phyloP scores from a whole-genome alignment of 2,329 filamentous ascomycete genomes.

The Lachnellula arida region DNA sequence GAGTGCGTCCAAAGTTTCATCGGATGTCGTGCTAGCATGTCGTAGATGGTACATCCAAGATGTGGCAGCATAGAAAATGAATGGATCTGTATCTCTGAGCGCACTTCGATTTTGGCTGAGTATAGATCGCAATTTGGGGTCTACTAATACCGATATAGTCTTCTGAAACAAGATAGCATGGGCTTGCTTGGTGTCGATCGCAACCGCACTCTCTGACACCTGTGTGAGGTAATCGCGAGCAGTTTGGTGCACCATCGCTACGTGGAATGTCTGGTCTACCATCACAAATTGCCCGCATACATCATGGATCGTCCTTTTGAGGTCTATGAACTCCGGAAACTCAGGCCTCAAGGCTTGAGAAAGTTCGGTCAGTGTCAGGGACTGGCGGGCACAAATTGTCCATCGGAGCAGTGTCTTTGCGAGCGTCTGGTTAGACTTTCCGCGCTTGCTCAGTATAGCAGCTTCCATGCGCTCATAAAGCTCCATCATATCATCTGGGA shows the following conservation, averaged over 20 bases:
- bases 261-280: conserved; percentile 10
- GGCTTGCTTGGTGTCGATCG: background rate
- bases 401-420: conserved; percentile 5
- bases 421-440: conserved; percentile 4
- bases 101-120: background rate
- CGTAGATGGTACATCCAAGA: conserved; percentile 29
- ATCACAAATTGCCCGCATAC: conserved; percentile 33
- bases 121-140: background rate
- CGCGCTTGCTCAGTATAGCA: conserved; percentile 14
- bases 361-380: conserved; percentile 4
- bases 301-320: conserved; percentile 25
- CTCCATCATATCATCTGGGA: conserved; percentile 31
- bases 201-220: background rate
- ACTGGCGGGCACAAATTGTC: conserved; percentile 1
- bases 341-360: background rate
- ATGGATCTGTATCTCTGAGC: conserved; percentile 10
- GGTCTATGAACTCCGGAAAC: conserved; percentile 21
- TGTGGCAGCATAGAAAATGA: conserved; percentile 22
- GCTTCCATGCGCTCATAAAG: conserved; percentile 33
- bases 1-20: conserved; percentile 15
- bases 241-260: conserved; percentile 28
- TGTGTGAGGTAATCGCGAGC: conserved; percentile 33
- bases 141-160: background rate
- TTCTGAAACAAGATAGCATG: conserved; percentile 4
- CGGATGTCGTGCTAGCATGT: background rate